Base-by-base conservation (phyloP, 2,329 filamentous ascomycete genomes). In the Eurotiales sp. region DNA sequence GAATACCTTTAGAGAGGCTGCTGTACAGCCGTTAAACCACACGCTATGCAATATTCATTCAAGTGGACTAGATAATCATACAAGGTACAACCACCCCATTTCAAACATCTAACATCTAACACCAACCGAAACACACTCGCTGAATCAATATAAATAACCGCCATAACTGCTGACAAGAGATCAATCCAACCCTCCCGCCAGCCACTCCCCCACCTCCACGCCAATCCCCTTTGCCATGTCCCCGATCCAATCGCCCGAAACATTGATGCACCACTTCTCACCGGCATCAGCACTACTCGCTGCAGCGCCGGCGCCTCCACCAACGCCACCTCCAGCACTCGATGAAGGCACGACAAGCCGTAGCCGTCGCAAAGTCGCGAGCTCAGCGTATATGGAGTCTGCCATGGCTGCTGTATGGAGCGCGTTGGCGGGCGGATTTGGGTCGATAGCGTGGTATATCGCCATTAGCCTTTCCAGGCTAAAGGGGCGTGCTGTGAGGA, bases 251-350 rank as follows among this genome's bases (percentile, higher is more conserved):
- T 74, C 72, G 5, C 71, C 71, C 19, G 68, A 71, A 7, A 76
- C 70, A 62, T 75, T 75, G 12, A 75, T 69, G 51, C 68, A 70
- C 75, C 75, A 77, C 48, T 74, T 77, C 55, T 73, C 74, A 4
- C 67, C 69, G 3, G 64, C 67, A 56, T 72, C 71, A 15, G 68
- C 65, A 21, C 62, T 66, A 3, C 65, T 70, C 50, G 62, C 60
- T n/a, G 61, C 65, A 5, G 59, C 56, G 7, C 51, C 46, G 23
- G 40, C 51, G 2, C 37, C 37, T 10, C 58, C 59, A n/a, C 52
- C 60, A 56, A 56, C 55, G 34, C 61, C 37, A n/a, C 46, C 62
- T 46, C 63, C 58, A 8, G 62, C 63, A 17, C 66, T 64, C 12
- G 68, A 66, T 4, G 71, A 64, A 14, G 72, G 71, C 0, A 75